Base-by-base conservation (phyloP, 768 basidiomycete genomes). In the Amanita muscaria region DNA sequence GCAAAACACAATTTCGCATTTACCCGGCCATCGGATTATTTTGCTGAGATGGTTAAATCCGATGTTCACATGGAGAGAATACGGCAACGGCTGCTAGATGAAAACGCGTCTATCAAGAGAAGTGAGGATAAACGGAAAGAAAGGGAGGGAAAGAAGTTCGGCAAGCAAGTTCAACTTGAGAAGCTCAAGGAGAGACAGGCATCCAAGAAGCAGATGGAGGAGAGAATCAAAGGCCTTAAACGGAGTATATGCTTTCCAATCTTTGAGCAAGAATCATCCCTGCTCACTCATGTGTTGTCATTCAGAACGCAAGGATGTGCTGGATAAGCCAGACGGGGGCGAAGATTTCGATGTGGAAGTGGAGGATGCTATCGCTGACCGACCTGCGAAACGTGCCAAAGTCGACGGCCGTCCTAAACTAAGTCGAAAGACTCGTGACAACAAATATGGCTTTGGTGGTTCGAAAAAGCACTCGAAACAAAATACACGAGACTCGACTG, bases 1-100 rank as follows among this genome's bases (percentile, higher is more conserved):
- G 65, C 73, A 10, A 82, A 87, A 54, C 74, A 82, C 59, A 76
- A 79, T 18, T 68, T 91, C 48, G 81, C 92, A 0, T 98, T 96
- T 65, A 85, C 88, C 8, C 84, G 94, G 11, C 96, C 96, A 0
- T 54, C 78, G 0, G 94, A 97, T 64, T 98, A 92, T 62, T 98
- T 94, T 52, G 94, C 94, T 18, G 94, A 98, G 66, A 98, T 98
- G 94, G 85, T 97, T 53, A 97, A 98, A 64, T 83, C 82, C 24
- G 96, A 99, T 55, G 70, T 86, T 5, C 96, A 99, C 64, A 99
- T 99, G 96, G 91, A 96, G 60, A 80, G 91, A 48, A 88, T 98
- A 53, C 84, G 96, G 43, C 83, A 90, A 50, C 79, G 84, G 14
- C 64, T 98, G 19, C 72, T 98, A 21, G 88, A 98, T 63, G 96